Percentiles rank a stretch among this genome's conserved stretches.
phyloP scores from a whole-genome alignment of 78 protist species.

The Pigoraptor vietnamica region DNA sequence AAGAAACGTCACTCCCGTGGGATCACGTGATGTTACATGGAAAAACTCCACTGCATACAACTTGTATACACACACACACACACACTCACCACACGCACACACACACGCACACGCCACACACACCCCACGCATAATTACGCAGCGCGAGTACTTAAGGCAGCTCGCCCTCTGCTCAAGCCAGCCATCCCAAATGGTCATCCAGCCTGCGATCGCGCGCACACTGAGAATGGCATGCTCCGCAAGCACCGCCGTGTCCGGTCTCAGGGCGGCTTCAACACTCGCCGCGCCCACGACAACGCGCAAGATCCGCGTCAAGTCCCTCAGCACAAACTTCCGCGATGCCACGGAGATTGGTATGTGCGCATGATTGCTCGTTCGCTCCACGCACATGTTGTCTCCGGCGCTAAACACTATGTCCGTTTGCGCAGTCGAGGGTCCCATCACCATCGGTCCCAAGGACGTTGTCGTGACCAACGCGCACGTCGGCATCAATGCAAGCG shows the following conservation, averaged over 20 bases:
- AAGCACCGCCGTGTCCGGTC: neutral
- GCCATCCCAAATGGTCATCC: neutral
- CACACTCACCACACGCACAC: too few species aligned
- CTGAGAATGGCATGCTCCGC: too few species aligned
- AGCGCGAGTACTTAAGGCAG: too few species aligned
- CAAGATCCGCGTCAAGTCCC: neutral
- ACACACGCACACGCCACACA: too few species aligned
- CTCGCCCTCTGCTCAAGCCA: too few species aligned
- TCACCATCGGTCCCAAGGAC: neutral
- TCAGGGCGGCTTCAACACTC: neutral
- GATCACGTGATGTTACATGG: neutral
- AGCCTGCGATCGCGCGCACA: too few species aligned
- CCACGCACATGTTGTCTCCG: too few species aligned
- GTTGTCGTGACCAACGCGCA: neutral
- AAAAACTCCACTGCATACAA: neutral
- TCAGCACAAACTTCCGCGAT: neutral
- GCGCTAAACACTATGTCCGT: too few species aligned
- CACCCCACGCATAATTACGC: too few species aligned
- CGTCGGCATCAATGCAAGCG: conserved; percentile 45
- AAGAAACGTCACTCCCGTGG: neutral
- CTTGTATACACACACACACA: too few species aligned
- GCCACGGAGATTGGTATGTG: neutral
- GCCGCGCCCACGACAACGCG: neutral
- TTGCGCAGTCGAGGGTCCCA: neutral
- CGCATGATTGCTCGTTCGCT: neutral